Conservation (phyloP, 2,329 filamentous ascomycete species). For the Aspergillaceae sp. region DNA sequence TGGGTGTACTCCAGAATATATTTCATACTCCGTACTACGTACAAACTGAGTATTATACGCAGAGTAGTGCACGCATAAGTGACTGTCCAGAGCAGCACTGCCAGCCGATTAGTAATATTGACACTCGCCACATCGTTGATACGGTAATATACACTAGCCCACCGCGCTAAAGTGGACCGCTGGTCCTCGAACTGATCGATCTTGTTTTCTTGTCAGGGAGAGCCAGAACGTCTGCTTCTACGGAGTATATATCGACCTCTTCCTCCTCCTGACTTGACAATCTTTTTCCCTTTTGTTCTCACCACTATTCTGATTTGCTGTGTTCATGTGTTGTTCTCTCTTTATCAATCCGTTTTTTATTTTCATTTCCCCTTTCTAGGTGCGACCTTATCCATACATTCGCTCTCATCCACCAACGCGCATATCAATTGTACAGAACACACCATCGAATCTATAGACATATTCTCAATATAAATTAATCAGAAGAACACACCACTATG, state of each 20-base stretch:
- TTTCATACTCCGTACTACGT: no score
- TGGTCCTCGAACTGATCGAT: background rate
- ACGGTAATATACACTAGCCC: background rate
- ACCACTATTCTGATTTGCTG: no score
- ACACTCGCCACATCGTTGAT: no score
- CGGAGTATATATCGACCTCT: background rate
- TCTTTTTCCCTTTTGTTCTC: background rate
- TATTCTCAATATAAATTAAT: no score
- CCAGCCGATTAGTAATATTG: no score
- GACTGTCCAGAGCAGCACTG: no score
- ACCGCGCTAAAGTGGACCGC: no score
- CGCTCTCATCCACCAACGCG: background rate
- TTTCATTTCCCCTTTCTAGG: background rate
- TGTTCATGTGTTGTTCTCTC: no score
- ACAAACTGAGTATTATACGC: no score
- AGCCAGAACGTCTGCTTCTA: background rate
- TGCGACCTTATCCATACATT: background rate
- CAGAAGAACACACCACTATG: constrained; percentile 14
- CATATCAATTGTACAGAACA: background rate
- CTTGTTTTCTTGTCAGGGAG: background rate
- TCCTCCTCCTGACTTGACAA: background rate
- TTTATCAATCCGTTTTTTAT: background rate
- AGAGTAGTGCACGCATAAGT: no score
- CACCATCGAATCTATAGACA: no score
- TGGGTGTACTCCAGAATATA: no score